phyloP scores from a whole-genome alignment of 139 green algal species.

The Gonium pectorale region DNA sequence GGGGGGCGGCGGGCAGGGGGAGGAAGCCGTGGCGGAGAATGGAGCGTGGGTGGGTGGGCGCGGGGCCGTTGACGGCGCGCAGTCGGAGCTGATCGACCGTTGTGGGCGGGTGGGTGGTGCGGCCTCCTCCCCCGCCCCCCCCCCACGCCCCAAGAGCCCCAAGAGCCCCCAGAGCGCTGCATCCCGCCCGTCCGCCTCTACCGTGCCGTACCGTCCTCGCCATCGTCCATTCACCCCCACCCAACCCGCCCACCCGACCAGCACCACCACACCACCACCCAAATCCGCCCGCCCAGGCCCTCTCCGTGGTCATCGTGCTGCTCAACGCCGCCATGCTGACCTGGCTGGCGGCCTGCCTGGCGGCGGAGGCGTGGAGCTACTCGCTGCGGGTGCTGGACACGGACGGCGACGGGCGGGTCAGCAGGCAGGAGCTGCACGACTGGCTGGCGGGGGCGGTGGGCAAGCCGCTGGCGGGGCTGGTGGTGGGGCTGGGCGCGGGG shows the following conservation, averaged over 20 bases:
- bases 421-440: not conserved
- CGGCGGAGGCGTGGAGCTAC: constrained; percentile 8
- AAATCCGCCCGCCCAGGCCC: not conserved
- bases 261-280: too few species aligned
- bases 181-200: not conserved
- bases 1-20: not conserved
- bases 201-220: not conserved
- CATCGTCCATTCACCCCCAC: not conserved
- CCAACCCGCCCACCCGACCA: not conserved
- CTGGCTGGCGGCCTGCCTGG: constrained; percentile 15
- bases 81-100: too few species aligned
- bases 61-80: too few species aligned
- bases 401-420: constrained; percentile 21
- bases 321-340: not conserved
- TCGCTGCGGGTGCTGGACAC: constrained; percentile 28
- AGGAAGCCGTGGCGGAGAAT: not conserved
- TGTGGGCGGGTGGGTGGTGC: too few species aligned
- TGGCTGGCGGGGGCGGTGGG: not conserved
- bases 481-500: not conserved
- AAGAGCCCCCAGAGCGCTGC: too few species aligned
- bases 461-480: not conserved
- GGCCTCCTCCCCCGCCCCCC: too few species aligned
- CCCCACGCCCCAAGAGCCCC: too few species aligned
- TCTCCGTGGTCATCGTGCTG: constrained; percentile 4
- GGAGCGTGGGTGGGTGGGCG: too few species aligned